Evolutionary conservation across 805 yeast genomes (phyloP).

Genomic region (Nakazawaea ishiwadae): DNA sequence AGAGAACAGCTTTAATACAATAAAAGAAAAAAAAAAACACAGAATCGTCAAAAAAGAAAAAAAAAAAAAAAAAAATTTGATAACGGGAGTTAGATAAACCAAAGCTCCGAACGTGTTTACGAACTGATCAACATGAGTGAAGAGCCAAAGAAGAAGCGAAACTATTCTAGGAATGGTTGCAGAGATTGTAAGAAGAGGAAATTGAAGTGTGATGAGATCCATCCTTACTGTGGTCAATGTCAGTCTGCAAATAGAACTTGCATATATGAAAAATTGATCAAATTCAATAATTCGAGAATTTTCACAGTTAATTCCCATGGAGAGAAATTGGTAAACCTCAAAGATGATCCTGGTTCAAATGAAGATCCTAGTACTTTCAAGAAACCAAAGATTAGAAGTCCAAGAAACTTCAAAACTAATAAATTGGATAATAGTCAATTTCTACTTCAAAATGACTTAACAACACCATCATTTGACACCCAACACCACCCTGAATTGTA

Average conservation of each 20-base stretch:
- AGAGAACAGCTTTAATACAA: not conserved
- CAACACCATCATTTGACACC: not conserved
- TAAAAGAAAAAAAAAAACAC: not conserved
- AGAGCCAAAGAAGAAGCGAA: constrained; percentile 28
- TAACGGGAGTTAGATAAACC: not conserved
- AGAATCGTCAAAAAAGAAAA: too few relatives aligned
- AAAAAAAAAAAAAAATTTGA: not conserved
- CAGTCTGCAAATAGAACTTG: constrained; percentile 31
- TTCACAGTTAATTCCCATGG: constrained; percentile 19
- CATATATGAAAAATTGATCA: constrained; percentile 29
- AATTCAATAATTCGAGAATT: constrained; percentile 26
- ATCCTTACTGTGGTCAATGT: constrained; percentile 38
- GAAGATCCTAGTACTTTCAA: too few relatives aligned
- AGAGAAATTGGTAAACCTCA: constrained; percentile 10
- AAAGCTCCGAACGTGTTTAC: not conserved
- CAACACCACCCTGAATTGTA: constrained; percentile 20
- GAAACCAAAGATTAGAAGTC: too few relatives aligned
- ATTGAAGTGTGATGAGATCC: constrained; percentile 35
- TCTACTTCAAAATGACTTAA: not conserved
- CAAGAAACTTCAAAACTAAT: not conserved
- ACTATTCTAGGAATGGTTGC: constrained; percentile 42
- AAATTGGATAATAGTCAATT: not conserved
- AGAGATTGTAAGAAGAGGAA: constrained; percentile 39
- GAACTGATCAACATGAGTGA: not conserved
- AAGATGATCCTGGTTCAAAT: too few relatives aligned